Percentiles rank a stretch among this genome's conserved stretches.
Conservation (phyloP, 2,329 filamentous ascomycete species). For the Knoxdaviesia capensis region DNA sequence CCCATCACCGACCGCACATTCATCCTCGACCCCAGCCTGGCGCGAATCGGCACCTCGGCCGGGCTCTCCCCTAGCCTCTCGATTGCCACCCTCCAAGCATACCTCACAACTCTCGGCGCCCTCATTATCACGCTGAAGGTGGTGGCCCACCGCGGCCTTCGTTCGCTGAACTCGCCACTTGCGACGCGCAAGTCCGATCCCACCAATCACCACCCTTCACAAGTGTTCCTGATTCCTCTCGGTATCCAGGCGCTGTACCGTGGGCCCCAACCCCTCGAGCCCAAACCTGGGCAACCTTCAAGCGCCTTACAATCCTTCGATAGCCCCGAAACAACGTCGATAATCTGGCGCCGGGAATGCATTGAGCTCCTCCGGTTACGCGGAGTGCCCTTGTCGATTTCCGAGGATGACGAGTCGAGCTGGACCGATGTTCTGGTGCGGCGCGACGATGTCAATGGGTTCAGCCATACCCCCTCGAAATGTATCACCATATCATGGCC, state of each 20-base stretch:
- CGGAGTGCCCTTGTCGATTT: constrained; percentile 22
- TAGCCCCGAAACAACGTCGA: too few relatives aligned
- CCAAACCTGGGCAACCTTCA: too few relatives aligned
- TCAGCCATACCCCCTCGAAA: constrained; percentile 15
- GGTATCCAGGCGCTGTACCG: too few relatives aligned
- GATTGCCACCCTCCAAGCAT: constrained; percentile 30
- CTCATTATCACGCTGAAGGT: constrained; percentile 29
- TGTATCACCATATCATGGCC: constrained; percentile 31
- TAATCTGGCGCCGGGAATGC: constrained; percentile 23
- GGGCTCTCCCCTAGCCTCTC: constrained; percentile 28
- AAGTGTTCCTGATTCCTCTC: too few relatives aligned
- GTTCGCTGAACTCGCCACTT: constrained; percentile 16
- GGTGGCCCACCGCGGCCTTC: constrained; percentile 24
- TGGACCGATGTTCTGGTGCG: constrained; percentile 32
- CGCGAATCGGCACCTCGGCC: constrained; percentile 20
- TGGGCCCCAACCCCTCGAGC: too few relatives aligned
- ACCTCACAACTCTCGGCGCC: constrained; percentile 34
- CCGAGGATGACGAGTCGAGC: constrained; percentile 17
- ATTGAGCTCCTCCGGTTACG: constrained; percentile 22
- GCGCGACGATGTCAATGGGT: constrained; percentile 21
- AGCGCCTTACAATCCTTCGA: too few relatives aligned
- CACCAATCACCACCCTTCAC: too few relatives aligned
- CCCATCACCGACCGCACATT: constrained; percentile 32
- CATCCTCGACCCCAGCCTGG: constrained; percentile 14
- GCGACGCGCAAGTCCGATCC: neutral